Evolutionary conservation across 73 alveolate species (phyloP).

Genomic region (Tetrahymena thermophila): DNA sequence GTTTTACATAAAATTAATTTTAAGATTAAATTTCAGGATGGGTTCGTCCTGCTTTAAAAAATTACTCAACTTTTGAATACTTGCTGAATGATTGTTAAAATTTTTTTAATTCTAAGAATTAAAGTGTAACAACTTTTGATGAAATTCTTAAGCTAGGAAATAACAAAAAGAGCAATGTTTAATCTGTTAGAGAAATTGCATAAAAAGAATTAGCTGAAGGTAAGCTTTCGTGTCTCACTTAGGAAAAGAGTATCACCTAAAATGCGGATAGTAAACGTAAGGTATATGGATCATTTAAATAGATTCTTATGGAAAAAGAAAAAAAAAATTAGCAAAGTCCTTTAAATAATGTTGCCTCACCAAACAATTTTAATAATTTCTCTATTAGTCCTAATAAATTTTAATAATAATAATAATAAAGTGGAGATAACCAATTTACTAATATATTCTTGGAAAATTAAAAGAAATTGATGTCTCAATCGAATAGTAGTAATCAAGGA

Average conservation of each 20-base stretch:
- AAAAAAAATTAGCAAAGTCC: neutral
- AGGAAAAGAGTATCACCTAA: neutral
- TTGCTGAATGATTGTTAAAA: neutral
- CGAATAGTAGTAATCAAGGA: neutral
- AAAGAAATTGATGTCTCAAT: neutral
- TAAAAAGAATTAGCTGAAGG: neutral
- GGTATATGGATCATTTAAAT: neutral
- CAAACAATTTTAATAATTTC: too few species aligned
- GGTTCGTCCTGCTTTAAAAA: neutral
- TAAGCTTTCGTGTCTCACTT: neutral
- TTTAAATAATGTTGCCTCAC: neutral
- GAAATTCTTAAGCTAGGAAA: neutral
- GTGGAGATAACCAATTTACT: neutral
- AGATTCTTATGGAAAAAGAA: neutral
- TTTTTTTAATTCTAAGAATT: neutral
- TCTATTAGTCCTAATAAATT: neutral
- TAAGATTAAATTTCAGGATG: neutral
- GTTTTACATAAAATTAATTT: neutral
- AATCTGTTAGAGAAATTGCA: neutral
- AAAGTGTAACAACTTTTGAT: neutral
- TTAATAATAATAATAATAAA: too few species aligned
- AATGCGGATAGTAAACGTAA: neutral
- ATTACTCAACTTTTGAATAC: neutral
- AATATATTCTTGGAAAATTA: neutral
- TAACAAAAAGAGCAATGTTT: neutral